Percentiles rank a stretch among this genome's conserved stretches.
phyloP scores from a whole-genome alignment of 208 protist species.

The Wallacemonas sp. region DNA sequence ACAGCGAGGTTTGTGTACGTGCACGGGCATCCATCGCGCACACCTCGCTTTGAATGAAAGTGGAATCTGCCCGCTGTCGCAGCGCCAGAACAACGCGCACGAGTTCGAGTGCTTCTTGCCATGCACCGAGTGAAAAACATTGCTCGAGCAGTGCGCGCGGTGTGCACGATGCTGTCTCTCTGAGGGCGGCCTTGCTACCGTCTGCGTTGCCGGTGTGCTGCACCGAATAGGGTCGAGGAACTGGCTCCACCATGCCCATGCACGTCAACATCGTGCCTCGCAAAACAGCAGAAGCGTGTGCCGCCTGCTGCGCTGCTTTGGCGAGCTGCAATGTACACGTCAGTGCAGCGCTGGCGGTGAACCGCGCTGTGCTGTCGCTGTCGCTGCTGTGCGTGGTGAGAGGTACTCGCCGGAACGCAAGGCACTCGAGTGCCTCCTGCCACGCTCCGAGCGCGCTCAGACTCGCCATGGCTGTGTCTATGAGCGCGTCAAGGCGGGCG shows the following conservation, averaged over 20 bases:
- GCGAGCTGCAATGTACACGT: slow-evolving; percentile 9
- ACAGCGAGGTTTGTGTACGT: slow-evolving; percentile 9
- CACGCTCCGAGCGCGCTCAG: slow-evolving; percentile 3
- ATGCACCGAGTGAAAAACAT: slow-evolving; percentile 26
- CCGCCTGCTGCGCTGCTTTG: background rate
- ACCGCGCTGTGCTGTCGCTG: background rate
- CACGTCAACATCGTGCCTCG: too few relatives aligned
- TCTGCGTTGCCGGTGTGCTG: too few relatives aligned
- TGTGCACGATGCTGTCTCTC: too few relatives aligned
- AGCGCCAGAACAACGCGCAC: slow-evolving; percentile 7
- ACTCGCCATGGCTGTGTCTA: background rate
- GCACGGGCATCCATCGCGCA: background rate
- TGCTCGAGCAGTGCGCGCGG: slow-evolving; percentile 9
- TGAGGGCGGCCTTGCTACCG: too few relatives aligned
- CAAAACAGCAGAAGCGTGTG: too few relatives aligned
- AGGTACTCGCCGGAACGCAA: background rate
- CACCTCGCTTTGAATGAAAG: background rate
- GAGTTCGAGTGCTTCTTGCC: slow-evolving; percentile 23
- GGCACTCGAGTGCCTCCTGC: background rate
- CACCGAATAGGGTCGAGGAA: too few relatives aligned
- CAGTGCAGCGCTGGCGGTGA: background rate
- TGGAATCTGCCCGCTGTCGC: background rate
- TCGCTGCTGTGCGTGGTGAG: background rate
- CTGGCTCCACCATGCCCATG: too few relatives aligned
- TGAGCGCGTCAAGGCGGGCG: background rate